Conservation (phyloP, 2,329 filamentous ascomycete species). For the Plenodomus lindquistii region DNA sequence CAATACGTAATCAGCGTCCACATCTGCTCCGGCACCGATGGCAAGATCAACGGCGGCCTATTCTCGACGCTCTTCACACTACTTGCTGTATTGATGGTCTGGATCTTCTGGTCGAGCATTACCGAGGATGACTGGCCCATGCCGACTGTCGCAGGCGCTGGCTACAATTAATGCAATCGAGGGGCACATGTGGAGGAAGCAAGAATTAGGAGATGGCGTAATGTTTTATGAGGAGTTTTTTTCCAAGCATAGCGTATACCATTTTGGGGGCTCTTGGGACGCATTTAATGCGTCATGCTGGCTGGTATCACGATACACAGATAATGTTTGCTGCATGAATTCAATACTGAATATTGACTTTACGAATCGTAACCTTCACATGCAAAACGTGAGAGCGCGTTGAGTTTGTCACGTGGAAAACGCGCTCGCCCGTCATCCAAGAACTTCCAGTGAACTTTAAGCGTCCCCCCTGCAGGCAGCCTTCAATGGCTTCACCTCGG, state of each 20-base stretch:
- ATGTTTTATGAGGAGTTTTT: conserved; percentile 43
- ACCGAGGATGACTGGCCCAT: conserved; percentile 97
- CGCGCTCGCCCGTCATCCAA: conserved; percentile 8
- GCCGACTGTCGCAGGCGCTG: conserved; percentile 48
- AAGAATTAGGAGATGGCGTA: conserved; percentile 30
- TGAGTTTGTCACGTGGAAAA: conserved; percentile 20
- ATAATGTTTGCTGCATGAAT: conserved; percentile 36
- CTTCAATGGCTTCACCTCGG: not conserved
- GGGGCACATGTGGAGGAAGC: conserved; percentile 18
- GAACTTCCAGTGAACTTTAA: conserved; percentile 5
- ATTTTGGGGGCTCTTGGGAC: conserved; percentile 35
- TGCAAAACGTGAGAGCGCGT: conserved; percentile 27
- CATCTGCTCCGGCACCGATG: conserved; percentile 80
- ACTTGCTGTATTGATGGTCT: conserved; percentile 78
- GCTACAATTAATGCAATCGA: conserved; percentile 41
- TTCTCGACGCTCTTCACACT: conserved; percentile 95
- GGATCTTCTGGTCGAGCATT: conserved; percentile 98
- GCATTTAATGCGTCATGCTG: conserved; percentile 30
- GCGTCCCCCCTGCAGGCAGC: conserved; percentile 8
- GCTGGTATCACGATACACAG: conserved; percentile 33
- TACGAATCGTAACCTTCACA: conserved; percentile 6
- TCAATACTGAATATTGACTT: conserved; percentile 6
- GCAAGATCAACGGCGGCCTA: conserved; percentile 88
- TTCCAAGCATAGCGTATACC: conserved; percentile 46
- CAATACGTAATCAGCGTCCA: conserved; percentile 91